phyloP scores from a whole-genome alignment of 2,329 filamentous ascomycete species.

The Nothophaeocryptopus gaeumannii region DNA sequence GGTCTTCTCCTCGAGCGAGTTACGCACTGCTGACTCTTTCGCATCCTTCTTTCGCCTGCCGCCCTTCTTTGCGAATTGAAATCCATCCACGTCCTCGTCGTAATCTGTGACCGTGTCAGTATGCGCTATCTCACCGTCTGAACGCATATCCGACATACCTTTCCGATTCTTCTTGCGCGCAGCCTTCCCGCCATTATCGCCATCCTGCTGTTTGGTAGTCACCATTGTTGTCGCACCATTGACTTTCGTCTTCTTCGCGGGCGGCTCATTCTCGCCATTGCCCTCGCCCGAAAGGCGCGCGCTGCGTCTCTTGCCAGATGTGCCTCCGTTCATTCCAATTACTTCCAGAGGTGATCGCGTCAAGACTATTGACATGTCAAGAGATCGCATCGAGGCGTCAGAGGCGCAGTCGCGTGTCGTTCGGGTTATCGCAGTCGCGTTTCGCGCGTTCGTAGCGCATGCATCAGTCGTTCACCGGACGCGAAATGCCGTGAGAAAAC shows the following conservation, averaged over 20 bases:
- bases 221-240: slow-evolving; percentile 36
- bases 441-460: slow-evolving; percentile 11
- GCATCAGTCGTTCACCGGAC: neutral
- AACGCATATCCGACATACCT: slow-evolving; percentile 20
- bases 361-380: slow-evolving; percentile 38
- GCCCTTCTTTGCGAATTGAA: slow-evolving; percentile 45
- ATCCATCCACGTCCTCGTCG: slow-evolving; percentile 49
- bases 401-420: slow-evolving; percentile 13
- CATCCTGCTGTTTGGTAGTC: slow-evolving; percentile 34
- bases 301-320: slow-evolving; percentile 47
- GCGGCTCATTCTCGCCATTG: slow-evolving; percentile 44
- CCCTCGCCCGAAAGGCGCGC: slow-evolving; percentile 43
- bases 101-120: slow-evolving; percentile 26
- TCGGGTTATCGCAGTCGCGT: slow-evolving; percentile 7
- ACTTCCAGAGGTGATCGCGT: slow-evolving; percentile 44
- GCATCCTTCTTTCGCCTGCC: slow-evolving; percentile 24
- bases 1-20: slow-evolving; percentile 13
- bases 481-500: too few relatives aligned
- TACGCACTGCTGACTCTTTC: slow-evolving; percentile 30
- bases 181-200: slow-evolving; percentile 30
- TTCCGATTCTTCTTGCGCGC: slow-evolving; percentile 38
- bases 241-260: slow-evolving; percentile 42
- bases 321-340: slow-evolving; percentile 49
- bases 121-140: neutral
- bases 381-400: slow-evolving; percentile 4